Percentiles rank a stretch among this genome's conserved stretches.
These are phyloP conservation scores for Colletotrichum higginsianum DNA, from an alignment of 2,329 filamentous ascomycete species.

Conservation along the genomic window DNA sequence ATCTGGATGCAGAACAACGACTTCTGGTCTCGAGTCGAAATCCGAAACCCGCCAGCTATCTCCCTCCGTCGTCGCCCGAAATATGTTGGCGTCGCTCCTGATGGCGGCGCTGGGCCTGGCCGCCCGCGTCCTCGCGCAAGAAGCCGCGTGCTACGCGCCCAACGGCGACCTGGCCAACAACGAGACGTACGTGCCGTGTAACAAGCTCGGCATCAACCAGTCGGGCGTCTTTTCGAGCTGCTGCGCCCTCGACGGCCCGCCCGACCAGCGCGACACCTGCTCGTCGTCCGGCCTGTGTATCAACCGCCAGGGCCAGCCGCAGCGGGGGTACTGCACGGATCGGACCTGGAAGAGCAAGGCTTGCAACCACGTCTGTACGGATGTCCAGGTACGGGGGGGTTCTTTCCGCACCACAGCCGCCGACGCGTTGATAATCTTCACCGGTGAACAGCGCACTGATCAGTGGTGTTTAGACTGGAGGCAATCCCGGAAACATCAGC, in stretches of 20 bases:
- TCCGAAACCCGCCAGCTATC: background rate
- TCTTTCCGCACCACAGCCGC: too few relatives aligned
- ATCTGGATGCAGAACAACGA: too few relatives aligned
- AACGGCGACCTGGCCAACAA: conserved; percentile 48
- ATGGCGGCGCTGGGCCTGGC: conserved; percentile 15
- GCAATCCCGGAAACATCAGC: conserved; percentile 18
- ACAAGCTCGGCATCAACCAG: conserved; percentile 51
- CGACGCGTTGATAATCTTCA: background rate
- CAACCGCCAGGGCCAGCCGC: conserved; percentile 43
- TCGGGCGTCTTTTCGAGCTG: conserved; percentile 50
- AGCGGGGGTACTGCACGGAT: conserved; percentile 51
- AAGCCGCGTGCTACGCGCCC: conserved; percentile 48
- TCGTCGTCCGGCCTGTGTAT: conserved; percentile 49
- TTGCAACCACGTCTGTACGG: conserved; percentile 50
- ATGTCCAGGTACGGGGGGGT: conserved; percentile 41
- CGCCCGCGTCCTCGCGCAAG: background rate
- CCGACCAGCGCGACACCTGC: conserved; percentile 47
- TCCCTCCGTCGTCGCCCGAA: background rate
- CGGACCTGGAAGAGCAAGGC: conserved; percentile 49
- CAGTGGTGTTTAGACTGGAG: background rate
- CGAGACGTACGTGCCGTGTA: conserved; percentile 50
- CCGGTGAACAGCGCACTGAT: background rate
- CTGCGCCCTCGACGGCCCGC: conserved; percentile 48
- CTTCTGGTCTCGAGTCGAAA: background rate
- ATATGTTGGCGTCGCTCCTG: conserved; percentile 15